Base-by-base conservation (phyloP, 441 rosid genomes). In the Omphalea diandra region DNA sequence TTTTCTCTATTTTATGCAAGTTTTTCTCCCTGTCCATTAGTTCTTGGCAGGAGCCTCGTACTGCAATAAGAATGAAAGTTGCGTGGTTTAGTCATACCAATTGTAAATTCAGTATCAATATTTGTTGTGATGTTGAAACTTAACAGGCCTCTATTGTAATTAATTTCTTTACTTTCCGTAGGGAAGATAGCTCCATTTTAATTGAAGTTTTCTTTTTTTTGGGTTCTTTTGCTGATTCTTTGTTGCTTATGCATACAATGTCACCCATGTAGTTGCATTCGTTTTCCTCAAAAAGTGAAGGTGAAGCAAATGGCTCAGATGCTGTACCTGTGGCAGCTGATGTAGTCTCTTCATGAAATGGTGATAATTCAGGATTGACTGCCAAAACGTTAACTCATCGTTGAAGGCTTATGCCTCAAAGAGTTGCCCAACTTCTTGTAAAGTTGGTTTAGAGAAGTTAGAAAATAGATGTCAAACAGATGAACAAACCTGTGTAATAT, bases 291-390 rank as follows among this genome's bases (percentile, higher is more conserved):
- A 76, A 82, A 82, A 55, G 54, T 7, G 72, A 71, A 56, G 81
- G 75, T 8, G 78, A 77, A 63, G 71, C 76, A 20, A 70, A 70
- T 57, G 68, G 56, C 5, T 27, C 56, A 4, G 78, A 72, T 61
- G 74, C 64, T 18, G 71, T 67, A 18, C 68, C 50, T 17, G 12
- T 15, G 32, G 56, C 62, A 15, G 62, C 27, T 40, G 76, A 77
- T 46, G 53, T 55, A 33, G 58, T 77, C 40, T 61, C 75, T 40
- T 61, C 75, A 15, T 63, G 74, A 31, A 78, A 78, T 5, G 80
- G 81, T 1, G 75, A 77, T 63, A 75, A 65, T 67, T 65, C 79
- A 12, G 63, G 73, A 50, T 60, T 77, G 49, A 38, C 69, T 17
- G 41, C 69, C 15, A 75, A 79, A 68, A 65, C 62, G 40, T 67